Evolutionary conservation across 805 yeast species (phyloP).

Genomic region (Candida ulmi): DNA sequence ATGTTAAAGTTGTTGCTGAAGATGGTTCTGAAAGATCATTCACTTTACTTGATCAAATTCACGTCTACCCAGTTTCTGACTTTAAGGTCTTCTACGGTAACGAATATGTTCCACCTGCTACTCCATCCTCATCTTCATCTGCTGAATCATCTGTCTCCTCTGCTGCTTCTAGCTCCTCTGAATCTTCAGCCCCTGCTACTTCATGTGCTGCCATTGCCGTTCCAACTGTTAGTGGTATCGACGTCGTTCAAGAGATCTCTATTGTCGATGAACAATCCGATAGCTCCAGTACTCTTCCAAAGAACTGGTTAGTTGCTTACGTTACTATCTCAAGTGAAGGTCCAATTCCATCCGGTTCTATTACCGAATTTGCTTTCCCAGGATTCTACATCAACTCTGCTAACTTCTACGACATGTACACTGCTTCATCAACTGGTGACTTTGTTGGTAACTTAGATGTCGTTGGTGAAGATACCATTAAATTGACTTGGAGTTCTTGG

Average conservation of each 20-base stretch:
- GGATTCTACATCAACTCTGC: slow-evolving; percentile 1
- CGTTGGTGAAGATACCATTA: not conserved
- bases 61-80: not conserved
- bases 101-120: not conserved
- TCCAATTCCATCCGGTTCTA: slow-evolving; percentile 5
- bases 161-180: too few relatives aligned
- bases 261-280: slow-evolving; percentile 2
- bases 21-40: not conserved
- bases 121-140: not conserved
- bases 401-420: not conserved
- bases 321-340: slow-evolving; percentile 1
- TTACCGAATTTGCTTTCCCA: slow-evolving; percentile 4
- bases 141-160: too few relatives aligned
- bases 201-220: too few relatives aligned
- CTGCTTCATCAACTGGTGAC: not conserved
- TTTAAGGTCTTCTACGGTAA: not conserved
- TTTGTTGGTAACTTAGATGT: not conserved
- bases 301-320: slow-evolving; percentile 4
- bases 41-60: not conserved
- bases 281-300: not conserved
- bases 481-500: slow-evolving; percentile 3
- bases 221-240: too few relatives aligned
- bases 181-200: too few relatives aligned
- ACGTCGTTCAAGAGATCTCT: too few relatives aligned
- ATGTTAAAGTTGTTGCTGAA: not conserved